Evolutionary conservation across 495 filamentous ascomycete genomes (phyloP), one percentile per base, ranked within the genome.

Genomic region (Xylaria scruposa): DNA sequence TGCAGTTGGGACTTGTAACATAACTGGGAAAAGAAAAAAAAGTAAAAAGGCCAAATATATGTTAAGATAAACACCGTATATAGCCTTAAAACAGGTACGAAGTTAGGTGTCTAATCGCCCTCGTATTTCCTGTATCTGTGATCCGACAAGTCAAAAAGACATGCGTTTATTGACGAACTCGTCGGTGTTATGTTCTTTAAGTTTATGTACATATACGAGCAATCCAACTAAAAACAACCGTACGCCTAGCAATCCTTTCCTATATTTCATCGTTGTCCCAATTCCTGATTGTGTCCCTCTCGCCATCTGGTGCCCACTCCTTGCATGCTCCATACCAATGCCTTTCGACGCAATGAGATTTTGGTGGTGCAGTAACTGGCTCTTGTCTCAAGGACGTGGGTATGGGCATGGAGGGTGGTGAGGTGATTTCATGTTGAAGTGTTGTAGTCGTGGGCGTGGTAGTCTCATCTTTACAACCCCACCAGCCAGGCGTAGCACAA

Each of bases 401-500:
- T 24, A 77, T 66, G 9, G 79, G 78, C 10, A 76, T 60, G 8
- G 81, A 68, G 12, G 75, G 78, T 10, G 82, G 83, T 19, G 77
- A 74, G 8, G 82, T 85, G 29, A 83, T 84, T 5, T 75, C 71
- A 42, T 74, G 74, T 66, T 66, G 75, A 61, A 70, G 77, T 62
- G 74, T 74, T 38, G 78, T 79, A 26, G 76, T 75, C 21, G 71
- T 75, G 44, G 69, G 76, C 36, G 68, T 79, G n/a, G 83, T 78
- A 19, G 81, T 84, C 29, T 78, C 70, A 60, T 92, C 84, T 47
- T 84, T 84, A 74, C 86, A 90, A 53, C 86, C 86, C 74, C 86
- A 90, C 89, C 88, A 91, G 38, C 88, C 88, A 8, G 90, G 91
- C 31, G 88, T 85, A 51, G 83, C 81, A 72, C 92, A 94, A 8